These are phyloP conservation scores for Alternaria arborescens DNA, from an alignment of 2,329 filamentous ascomycete species.

Conservation along the genomic window DNA sequence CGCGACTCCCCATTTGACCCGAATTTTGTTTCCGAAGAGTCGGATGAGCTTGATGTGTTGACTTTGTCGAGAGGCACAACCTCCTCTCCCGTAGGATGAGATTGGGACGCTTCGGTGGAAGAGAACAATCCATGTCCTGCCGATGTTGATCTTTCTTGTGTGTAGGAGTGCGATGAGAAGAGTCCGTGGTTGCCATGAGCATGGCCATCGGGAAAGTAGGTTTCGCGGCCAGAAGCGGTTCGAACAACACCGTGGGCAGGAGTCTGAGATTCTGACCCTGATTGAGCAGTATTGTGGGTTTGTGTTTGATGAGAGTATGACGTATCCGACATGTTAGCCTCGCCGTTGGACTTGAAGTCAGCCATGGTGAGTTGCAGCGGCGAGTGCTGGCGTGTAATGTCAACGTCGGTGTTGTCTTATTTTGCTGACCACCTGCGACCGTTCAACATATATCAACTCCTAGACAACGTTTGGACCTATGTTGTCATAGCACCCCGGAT, in stretches of 20 bases:
- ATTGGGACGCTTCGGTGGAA: constrained; percentile 6
- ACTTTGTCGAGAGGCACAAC: constrained; percentile 19
- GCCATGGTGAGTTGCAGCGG: constrained; percentile 22
- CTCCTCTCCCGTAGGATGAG: constrained; percentile 15
- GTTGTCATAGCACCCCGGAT: constrained; percentile 12
- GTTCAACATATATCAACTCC: constrained; percentile 7
- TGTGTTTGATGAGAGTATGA: constrained; percentile 8
- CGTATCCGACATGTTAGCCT: constrained; percentile 12
- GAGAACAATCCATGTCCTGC: not conserved
- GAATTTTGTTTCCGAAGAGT: constrained; percentile 30
- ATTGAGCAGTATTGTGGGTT: not conserved
- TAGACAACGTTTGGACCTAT: not conserved
- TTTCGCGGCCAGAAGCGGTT: constrained; percentile 41
- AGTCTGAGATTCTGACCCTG: constrained; percentile 10
- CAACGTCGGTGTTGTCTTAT: not conserved
- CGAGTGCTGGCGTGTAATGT: constrained; percentile 9
- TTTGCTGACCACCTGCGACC: not conserved
- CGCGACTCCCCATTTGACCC: constrained; percentile 19
- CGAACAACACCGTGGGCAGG: constrained; percentile 18
- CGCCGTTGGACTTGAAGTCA: constrained; percentile 18
- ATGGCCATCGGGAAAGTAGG: constrained; percentile 41
- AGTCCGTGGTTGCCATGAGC: constrained; percentile 12
- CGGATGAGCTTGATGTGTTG: constrained; percentile 23
- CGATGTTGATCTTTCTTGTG: not conserved
- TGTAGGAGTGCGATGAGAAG: constrained; percentile 14